These are phyloP conservation scores for Papiliotrema terrestris DNA, from an alignment of 1,284 basidiomycete species.

Conservation along the genomic window DNA sequence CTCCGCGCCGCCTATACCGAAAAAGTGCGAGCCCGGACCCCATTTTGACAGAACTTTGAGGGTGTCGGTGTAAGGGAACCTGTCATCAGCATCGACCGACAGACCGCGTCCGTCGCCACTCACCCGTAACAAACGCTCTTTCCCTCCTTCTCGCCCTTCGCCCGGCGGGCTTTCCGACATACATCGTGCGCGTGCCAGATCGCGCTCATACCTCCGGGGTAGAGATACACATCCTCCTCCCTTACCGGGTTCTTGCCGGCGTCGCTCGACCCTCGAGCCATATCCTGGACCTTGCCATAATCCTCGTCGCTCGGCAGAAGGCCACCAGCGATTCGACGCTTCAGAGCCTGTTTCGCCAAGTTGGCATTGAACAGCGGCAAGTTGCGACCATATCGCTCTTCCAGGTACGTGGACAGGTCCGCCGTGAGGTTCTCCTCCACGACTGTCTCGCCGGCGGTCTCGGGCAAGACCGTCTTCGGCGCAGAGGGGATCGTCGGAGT, in stretches of 20 bases:
- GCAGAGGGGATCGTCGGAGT: conserved; percentile 10
- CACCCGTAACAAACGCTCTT: conserved; percentile 93
- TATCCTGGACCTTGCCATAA: conserved; percentile 31
- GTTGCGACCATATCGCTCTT: conserved; percentile 95
- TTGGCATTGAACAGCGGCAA: conserved; percentile 69
- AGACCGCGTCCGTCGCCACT: conserved; percentile 27
- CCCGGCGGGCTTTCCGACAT: conserved; percentile 54
- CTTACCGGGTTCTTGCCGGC: conserved; percentile 58
- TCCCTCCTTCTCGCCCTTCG: conserved; percentile 50
- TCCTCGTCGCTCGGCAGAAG: conserved; percentile 61
- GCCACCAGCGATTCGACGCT: conserved; percentile 84
- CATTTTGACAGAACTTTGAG: conserved; percentile 94
- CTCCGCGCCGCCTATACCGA: conserved; percentile 72
- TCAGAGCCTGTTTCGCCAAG: conserved; percentile 78
- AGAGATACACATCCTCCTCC: conserved; percentile 85
- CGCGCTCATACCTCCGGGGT: conserved; percentile 83
- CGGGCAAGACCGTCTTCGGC: conserved; percentile 7
- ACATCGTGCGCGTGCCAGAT: conserved; percentile 88
- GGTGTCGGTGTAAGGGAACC: conserved; percentile 97
- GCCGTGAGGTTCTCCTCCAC: conserved; percentile 48
- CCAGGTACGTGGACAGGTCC: conserved; percentile 61
- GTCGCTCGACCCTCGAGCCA: conserved; percentile 33
- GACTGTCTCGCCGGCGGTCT: conserved; percentile 20
- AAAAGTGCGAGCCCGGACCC: conserved; percentile 91
- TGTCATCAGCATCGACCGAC: conserved; percentile 41